These are phyloP conservation scores for Candida awuae DNA, from an alignment of 805 yeast genomes.

Conservation along the genomic window DNA sequence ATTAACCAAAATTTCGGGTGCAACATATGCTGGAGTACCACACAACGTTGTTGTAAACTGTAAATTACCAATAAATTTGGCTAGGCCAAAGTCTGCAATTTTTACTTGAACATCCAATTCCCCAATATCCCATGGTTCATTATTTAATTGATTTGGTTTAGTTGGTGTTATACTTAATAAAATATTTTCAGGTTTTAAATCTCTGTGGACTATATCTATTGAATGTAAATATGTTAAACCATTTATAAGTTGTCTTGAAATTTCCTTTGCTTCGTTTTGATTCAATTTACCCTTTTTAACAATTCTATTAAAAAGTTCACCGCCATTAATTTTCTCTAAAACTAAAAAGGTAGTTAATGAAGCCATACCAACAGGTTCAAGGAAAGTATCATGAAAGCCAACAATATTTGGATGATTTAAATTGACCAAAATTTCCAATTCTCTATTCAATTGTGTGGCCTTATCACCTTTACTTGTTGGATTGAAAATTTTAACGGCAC, in stretches of 20 bases:
- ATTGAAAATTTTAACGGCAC: slow-evolving; percentile 66
- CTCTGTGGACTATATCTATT: slow-evolving; percentile 90
- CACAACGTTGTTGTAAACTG: slow-evolving; percentile 72
- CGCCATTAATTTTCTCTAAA: slow-evolving; percentile 64
- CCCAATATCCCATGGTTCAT: slow-evolving; percentile 47
- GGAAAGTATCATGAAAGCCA: slow-evolving; percentile 45
- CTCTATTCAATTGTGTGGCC: slow-evolving; percentile 44
- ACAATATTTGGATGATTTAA: slow-evolving; percentile 68
- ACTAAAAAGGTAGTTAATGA: slow-evolving; percentile 53
- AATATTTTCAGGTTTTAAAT: slow-evolving; percentile 88
- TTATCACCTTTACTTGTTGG: slow-evolving; percentile 29
- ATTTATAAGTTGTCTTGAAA: slow-evolving; percentile 41
- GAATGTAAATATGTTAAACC: slow-evolving; percentile 86
- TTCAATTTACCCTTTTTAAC: slow-evolving; percentile 54
- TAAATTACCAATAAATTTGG: slow-evolving; percentile 61
- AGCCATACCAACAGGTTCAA: slow-evolving; percentile 42
- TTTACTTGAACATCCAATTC: slow-evolving; percentile 60
- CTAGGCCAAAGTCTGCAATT: slow-evolving; percentile 77
- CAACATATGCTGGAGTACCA: slow-evolving; percentile 85
- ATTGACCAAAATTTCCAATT: slow-evolving; percentile 55
- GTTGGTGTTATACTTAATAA: slow-evolving; percentile 44
- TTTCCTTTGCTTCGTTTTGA: slow-evolving; percentile 53
- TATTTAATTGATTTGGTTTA: background rate
- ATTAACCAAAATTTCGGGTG: slow-evolving; percentile 64
- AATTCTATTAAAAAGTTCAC: slow-evolving; percentile 68